Conservation (phyloP, 108 stramenopile species). For the Conticribra weissflogii region DNA sequence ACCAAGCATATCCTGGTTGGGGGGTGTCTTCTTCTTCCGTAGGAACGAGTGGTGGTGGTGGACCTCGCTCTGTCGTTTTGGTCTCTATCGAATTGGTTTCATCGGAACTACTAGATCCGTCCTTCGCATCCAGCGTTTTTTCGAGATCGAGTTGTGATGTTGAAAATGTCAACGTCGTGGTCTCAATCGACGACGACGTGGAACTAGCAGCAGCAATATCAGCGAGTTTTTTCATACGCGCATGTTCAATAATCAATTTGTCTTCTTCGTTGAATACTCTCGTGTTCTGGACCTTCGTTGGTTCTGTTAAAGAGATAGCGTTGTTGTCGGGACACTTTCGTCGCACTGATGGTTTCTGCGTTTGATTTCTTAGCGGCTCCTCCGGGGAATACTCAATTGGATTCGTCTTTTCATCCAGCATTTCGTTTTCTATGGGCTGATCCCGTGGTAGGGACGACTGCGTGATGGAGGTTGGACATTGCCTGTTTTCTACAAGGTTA, state of each 20-base stretch:
- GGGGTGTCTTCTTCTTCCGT: constrained; percentile 13
- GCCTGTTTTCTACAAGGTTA: too few relatives aligned
- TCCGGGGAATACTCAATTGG: too few relatives aligned
- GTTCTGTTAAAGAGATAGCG: constrained; percentile 2
- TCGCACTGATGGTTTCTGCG: too few relatives aligned
- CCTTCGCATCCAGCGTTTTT: not conserved
- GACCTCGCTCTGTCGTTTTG: too few relatives aligned
- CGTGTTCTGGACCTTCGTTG: not conserved
- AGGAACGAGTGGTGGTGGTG: not conserved
- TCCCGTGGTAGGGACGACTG: too few relatives aligned
- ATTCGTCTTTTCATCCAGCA: too few relatives aligned
- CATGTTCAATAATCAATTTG: constrained; percentile 1
- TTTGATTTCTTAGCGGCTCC: too few relatives aligned
- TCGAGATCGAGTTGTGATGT: not conserved
- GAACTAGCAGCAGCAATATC: not conserved
- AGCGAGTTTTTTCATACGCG: not conserved
- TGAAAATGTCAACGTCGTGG: not conserved
- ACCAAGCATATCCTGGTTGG: not conserved
- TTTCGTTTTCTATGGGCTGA: too few relatives aligned
- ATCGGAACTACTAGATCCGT: not conserved
- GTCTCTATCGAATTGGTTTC: too few relatives aligned
- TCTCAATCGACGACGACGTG: not conserved
- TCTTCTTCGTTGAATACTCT: constrained; percentile 4
- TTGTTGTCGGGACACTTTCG: too few relatives aligned
- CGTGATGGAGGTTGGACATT: too few relatives aligned